Base-by-base conservation (phyloP, 495 filamentous ascomycete genomes). In the Pseudevernia furfuracea region DNA sequence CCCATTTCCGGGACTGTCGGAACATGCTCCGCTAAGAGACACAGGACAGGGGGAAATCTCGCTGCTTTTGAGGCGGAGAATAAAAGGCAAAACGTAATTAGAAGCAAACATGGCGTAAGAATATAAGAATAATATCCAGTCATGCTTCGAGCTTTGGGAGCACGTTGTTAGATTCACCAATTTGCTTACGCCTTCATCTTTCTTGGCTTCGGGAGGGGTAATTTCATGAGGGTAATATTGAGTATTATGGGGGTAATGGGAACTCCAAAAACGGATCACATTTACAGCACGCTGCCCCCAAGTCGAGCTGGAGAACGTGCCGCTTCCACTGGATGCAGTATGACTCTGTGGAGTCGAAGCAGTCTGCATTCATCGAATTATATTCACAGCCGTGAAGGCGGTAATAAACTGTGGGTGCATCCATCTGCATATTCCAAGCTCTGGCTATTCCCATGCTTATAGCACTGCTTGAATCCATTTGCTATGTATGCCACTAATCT, bases 151-250 rank as follows among this genome's bases (percentile, higher is more conserved):
- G 10, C 2, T 32, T 55, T n/a, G 52, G 30, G 52, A 55, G 52
- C 28, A 34, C 7, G 52, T 55, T 32, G 30, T 53, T 53, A 17
- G 28, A 2, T 9, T 55, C 30, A 21, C 17, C 28, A 12, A 12
- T 34, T 55, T 55, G 52, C 52, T 55, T 21, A 55, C 52, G 52
- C 30, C 7, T 55, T 34, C 30, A 55, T 34, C 19, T 60, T 5
- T 9, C 46, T 36, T 48, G 30, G 38, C 32, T 52, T 32, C 12
- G 67, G 44, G n/a, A 43, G 52, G 34, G 52, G 36, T 19, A 63
- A 68, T 71, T 74, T 73, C 55, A 43, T 71, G 69, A 55, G 30
- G 52, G 52, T 55, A 34, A 55, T 55, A 10, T 34, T 34, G 28
- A 6, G 14, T 32, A 55, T 34, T 32, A 55, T 55, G 52, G 67